These are phyloP conservation scores for Cajanus cajan DNA, from an alignment of 306 rosid genomes.

Conservation along the genomic window DNA sequence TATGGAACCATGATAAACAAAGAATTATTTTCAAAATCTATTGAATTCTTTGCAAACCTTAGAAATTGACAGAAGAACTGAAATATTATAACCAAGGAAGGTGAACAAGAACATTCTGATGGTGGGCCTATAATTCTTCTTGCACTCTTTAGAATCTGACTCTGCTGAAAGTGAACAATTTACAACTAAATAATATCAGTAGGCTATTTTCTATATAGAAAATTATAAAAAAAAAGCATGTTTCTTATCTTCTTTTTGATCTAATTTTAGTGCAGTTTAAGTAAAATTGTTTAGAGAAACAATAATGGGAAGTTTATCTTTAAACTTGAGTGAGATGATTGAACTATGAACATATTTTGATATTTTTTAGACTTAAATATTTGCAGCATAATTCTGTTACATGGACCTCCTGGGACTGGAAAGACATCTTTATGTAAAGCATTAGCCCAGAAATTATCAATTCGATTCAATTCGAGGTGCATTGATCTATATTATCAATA, in stretches of 20 bases:
- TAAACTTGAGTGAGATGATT: constrained; percentile 1
- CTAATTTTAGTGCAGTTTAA: background rate
- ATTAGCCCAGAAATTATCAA: constrained; percentile 87
- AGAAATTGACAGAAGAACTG: background rate
- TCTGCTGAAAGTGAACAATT: background rate
- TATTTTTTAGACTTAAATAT: constrained; percentile 16
- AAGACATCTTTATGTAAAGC: constrained; percentile 97
- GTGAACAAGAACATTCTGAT: constrained; percentile 6
- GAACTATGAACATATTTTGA: background rate
- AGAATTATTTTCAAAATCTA: background rate
- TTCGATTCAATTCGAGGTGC: constrained; percentile 78
- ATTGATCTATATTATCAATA: constrained; percentile 12
- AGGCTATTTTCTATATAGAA: background rate
- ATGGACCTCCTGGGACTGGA: constrained; percentile 98
- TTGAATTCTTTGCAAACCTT: background rate
- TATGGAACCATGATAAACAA: background rate
- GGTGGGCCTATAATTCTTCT: background rate
- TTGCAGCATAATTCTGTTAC: constrained; percentile 80
- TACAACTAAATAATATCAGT: background rate
- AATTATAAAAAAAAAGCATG: background rate
- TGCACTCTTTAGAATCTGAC: background rate
- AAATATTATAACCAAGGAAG: background rate
- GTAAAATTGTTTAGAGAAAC: background rate
- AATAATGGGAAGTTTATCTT: background rate
- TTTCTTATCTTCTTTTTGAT: background rate